Evolutionary conservation across 495 filamentous ascomycete species (phyloP).

Genomic region (Penicillium canariense): DNA sequence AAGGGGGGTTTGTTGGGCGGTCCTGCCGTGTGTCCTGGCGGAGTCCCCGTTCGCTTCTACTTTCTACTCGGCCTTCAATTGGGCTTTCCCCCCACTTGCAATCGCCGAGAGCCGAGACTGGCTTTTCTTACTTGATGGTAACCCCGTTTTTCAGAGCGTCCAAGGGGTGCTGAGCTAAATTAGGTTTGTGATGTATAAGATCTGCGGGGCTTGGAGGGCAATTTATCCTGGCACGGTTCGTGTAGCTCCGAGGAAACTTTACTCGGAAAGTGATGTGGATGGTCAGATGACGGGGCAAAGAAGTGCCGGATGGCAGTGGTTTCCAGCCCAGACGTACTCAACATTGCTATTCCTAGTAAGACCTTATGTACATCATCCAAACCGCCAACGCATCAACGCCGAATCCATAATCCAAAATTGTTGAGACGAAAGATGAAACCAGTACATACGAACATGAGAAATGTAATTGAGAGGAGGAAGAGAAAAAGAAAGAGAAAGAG

Average conservation of each 20-base stretch:
- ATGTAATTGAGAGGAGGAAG: background rate
- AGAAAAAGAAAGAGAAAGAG: too few relatives aligned
- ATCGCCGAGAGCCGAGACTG: constrained; percentile 6
- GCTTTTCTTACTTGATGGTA: too few relatives aligned
- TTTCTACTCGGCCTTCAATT: constrained; percentile 8
- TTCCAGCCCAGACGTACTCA: background rate
- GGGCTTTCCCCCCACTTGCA: background rate
- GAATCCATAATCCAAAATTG: constrained; percentile 1
- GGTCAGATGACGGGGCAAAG: background rate
- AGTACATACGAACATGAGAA: constrained; percentile 4
- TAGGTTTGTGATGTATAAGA: background rate
- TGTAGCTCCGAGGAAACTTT: too few relatives aligned
- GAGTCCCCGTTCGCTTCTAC: background rate
- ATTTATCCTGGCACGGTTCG: too few relatives aligned
- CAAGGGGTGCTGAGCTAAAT: background rate
- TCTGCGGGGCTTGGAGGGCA: background rate
- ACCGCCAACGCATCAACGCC: constrained; percentile 13
- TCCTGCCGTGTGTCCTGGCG: background rate
- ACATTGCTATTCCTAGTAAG: constrained; percentile 17
- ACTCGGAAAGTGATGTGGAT: background rate
- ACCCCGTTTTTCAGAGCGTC: too few relatives aligned
- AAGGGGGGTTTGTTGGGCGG: background rate
- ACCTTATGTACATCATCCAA: constrained; percentile 25
- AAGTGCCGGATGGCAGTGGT: background rate
- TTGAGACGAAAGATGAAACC: background rate